Base-by-base conservation (phyloP, 2,329 filamentous ascomycete species). In the Epichloe baconii region DNA sequence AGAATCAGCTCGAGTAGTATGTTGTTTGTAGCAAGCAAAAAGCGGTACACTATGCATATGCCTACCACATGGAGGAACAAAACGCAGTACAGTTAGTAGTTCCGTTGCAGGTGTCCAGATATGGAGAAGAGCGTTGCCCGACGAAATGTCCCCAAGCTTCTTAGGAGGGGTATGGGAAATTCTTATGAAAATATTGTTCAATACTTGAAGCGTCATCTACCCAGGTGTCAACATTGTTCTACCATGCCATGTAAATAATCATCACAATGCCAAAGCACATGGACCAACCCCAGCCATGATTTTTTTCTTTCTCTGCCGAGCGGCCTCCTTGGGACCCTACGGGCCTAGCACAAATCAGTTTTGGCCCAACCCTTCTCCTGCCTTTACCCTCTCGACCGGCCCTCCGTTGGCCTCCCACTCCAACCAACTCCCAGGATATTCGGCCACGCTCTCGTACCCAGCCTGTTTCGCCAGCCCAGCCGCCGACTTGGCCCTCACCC, bases 351-450 rank as follows among this genome's bases (percentile, higher is more conserved):
- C 41, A 8, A n/a, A 11, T 37, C 14, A 44, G 7, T 31, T 35
- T n/a, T 38, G 21, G 2, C 45, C 40, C n/a, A 46, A 17, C n/a
- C 31, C 52, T n/a, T 35, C 35, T 41, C 47, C 23, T 10, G 21
- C 10, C 41, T 56, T 48, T 3, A 65, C 58, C 54, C 54, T 61
- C 52, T 69, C 64, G 3, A 66, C 62, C 63, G 76, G 71, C 0
- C 90, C 91, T 0, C 86, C 84, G 53, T 79, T 83, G 62, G 69
- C 77, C 56, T 75, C 75, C 93, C 93, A 97, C 64, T 97, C 91
- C 56, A 86, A 46, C 84, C 83, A 90, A 63, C 82, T 86, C 1
- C 86, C 86, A 2, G 75, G 71, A 62, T 88, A 91, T 69, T 89
- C 85, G 19, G 79, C 80, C 0, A 86, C 79, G 7, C 76, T 78